Percentiles rank a stretch among this genome's conserved stretches.
Conservation (phyloP, 345 rosid species). For the Euclidium syriacum region DNA sequence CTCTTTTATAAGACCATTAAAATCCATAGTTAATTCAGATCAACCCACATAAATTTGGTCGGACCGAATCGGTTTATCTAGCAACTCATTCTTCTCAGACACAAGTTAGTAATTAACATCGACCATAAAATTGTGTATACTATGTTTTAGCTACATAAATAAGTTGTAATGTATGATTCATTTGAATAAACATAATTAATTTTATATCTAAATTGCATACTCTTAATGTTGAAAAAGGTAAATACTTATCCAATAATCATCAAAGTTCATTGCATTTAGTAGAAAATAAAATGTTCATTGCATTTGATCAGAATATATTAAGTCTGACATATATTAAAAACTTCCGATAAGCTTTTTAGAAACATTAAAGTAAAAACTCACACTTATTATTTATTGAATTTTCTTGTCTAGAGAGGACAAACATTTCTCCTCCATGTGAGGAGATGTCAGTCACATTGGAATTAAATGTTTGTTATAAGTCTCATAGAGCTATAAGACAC, state of each 20-base stretch:
- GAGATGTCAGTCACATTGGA: slow-evolving; percentile 28
- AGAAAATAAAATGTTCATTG: slow-evolving; percentile 16
- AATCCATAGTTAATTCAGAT: too few species aligned
- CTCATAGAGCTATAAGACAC: slow-evolving; percentile 13
- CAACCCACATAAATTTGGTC: too few species aligned
- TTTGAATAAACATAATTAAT: background rate
- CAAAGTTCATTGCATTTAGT: slow-evolving; percentile 30
- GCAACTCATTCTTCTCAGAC: too few species aligned
- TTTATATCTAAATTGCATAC: background rate
- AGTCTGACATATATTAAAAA: slow-evolving; percentile 16
- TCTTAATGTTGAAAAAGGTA: background rate
- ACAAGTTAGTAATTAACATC: slow-evolving; percentile 3
- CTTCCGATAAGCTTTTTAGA: slow-evolving; percentile 19
- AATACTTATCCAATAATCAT: background rate
- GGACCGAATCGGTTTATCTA: too few species aligned
- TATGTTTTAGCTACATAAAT: background rate
- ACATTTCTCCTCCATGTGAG: slow-evolving; percentile 38
- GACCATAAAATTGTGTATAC: background rate
- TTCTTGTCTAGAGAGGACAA: slow-evolving; percentile 20
- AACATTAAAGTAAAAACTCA: slow-evolving; percentile 7
- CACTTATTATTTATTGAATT: background rate
- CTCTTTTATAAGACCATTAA: too few species aligned
- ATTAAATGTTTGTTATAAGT: slow-evolving; percentile 11
- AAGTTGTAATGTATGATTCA: background rate
- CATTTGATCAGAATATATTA: slow-evolving; percentile 14